These are phyloP conservation scores for Eremothecium cymbalariae DNA, from an alignment of 1,139 yeast genomes.

Conservation along the genomic window DNA sequence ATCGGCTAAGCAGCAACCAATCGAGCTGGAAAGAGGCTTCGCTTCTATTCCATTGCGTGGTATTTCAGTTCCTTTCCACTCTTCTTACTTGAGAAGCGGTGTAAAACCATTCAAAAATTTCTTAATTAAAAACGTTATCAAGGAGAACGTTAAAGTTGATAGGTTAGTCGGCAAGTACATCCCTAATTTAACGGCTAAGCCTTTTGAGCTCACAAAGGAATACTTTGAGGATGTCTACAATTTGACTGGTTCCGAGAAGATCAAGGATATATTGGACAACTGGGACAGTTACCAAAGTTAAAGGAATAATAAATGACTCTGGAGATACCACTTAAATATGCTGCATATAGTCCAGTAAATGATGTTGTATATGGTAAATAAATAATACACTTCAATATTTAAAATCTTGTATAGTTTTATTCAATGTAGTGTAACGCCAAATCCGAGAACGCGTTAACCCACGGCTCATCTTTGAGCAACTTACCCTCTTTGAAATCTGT, in stretches of 20 bases:
- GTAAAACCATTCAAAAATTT: slow-evolving; percentile 98
- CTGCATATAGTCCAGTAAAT: slow-evolving; percentile 2
- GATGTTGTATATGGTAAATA: slow-evolving; percentile 1
- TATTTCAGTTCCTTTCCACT: slow-evolving; percentile 98
- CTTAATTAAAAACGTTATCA: slow-evolving; percentile 90
- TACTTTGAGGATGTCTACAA: slow-evolving; percentile 93
- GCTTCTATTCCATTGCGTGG: slow-evolving; percentile 98
- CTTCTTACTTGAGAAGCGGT: slow-evolving; percentile 93
- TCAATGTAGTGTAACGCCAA: slow-evolving; percentile 38
- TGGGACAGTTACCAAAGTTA: slow-evolving; percentile 68
- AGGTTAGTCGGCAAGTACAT: slow-evolving; percentile 90
- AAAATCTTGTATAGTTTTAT: slow-evolving; percentile 1
- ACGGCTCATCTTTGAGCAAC: slow-evolving; percentile 26
- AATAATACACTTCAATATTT: slow-evolving; percentile 3
- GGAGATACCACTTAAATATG: too few relatives aligned
- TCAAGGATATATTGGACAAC: slow-evolving; percentile 81
- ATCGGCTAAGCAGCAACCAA: slow-evolving; percentile 85
- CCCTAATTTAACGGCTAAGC: slow-evolving; percentile 98
- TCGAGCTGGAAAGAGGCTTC: slow-evolving; percentile 93
- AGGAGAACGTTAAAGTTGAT: slow-evolving; percentile 90
- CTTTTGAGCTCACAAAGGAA: slow-evolving; percentile 90
- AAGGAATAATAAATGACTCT: too few relatives aligned
- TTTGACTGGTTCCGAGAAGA: slow-evolving; percentile 84
- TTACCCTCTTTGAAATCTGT: slow-evolving; percentile 24
- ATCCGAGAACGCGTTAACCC: slow-evolving; percentile 51